A percentile compares a stretch with the other conserved stretches of the same genome.
Conservation (phyloP, 768 basidiomycete genomes). For the Auriscalpium orientale region DNA sequence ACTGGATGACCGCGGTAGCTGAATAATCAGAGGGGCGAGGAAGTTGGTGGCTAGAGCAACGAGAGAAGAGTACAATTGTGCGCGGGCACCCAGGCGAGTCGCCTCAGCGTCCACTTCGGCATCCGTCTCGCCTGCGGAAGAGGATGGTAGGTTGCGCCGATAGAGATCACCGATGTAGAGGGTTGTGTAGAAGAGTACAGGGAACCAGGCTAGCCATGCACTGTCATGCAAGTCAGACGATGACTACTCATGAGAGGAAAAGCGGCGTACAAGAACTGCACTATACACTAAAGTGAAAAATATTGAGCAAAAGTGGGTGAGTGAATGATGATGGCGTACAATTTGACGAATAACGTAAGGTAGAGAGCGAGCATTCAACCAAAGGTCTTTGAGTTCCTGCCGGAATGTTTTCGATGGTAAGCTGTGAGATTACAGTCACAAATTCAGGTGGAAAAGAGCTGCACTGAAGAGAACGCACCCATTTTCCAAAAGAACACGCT, state of each 20-base stretch:
- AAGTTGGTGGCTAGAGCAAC: conserved; percentile 63
- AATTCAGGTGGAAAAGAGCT: not conserved
- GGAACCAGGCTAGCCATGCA: conserved; percentile 89
- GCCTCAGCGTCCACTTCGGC: conserved; percentile 50
- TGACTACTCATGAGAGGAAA: not conserved
- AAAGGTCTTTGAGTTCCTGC: conserved; percentile 57
- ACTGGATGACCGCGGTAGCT: not conserved
- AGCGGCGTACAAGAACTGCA: conserved; percentile 70
- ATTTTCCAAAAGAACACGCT: conserved; percentile 56
- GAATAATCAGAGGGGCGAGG: conserved; percentile 58
- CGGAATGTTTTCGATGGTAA: conserved; percentile 25
- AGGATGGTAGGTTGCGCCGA: conserved; percentile 37
- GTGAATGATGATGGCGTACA: conserved; percentile 25
- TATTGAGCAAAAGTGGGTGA: not conserved
- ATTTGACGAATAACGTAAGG: conserved; percentile 39
- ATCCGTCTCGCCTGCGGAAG: conserved; percentile 19
- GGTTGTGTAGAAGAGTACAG: conserved; percentile 81
- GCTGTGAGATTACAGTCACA: conserved; percentile 6
- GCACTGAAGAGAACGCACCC: conserved; percentile 4
- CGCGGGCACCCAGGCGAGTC: conserved; percentile 77
- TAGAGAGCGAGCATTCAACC: conserved; percentile 50
- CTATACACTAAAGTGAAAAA: conserved; percentile 45
- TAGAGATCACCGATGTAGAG: conserved; percentile 86
- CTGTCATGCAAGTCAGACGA: conserved; percentile 27
- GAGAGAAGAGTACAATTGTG: conserved; percentile 71